These are phyloP conservation scores for Saturnispora zaruensis DNA, from an alignment of 805 yeast species.

Conservation along the genomic window DNA sequence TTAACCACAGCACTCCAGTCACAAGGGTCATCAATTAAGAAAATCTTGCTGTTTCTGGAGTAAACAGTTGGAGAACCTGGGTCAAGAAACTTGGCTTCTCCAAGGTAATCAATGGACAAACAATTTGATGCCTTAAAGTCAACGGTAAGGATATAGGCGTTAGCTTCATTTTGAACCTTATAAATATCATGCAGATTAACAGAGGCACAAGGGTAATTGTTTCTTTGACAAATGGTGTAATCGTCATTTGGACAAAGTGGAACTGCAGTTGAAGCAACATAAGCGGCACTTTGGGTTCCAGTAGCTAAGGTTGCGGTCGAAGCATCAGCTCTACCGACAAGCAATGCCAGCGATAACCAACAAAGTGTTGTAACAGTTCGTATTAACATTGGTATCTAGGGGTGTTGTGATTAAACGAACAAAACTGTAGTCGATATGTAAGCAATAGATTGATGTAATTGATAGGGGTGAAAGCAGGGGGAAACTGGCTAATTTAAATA, in stretches of 20 bases:
- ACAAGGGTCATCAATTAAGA: slow-evolving; percentile 18
- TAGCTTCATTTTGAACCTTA: background rate
- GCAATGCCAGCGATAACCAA: background rate
- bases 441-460: background rate
- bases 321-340: background rate
- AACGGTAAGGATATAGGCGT: slow-evolving; percentile 4
- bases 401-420: background rate
- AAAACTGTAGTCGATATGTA: background rate
- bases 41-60: slow-evolving; percentile 14
- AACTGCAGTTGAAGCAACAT: slow-evolving; percentile 2
- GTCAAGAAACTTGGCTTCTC: slow-evolving; percentile 10
- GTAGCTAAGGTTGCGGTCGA: background rate
- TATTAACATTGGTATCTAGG: background rate
- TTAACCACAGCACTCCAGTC: slow-evolving; percentile 19
- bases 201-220: slow-evolving; percentile 12
- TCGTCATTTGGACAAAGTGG: slow-evolving; percentile 4
- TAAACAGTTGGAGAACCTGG: background rate
- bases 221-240: slow-evolving; percentile 2
- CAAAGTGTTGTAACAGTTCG: background rate
- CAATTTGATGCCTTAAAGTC: slow-evolving; percentile 7
- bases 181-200: slow-evolving; percentile 1
- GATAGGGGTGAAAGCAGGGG: background rate
- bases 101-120: slow-evolving; percentile 9
- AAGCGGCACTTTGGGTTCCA: background rate
- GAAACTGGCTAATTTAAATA: background rate